Conservation (phyloP, 2,329 filamentous ascomycete genomes). For the Alternaria tenuissima region DNA sequence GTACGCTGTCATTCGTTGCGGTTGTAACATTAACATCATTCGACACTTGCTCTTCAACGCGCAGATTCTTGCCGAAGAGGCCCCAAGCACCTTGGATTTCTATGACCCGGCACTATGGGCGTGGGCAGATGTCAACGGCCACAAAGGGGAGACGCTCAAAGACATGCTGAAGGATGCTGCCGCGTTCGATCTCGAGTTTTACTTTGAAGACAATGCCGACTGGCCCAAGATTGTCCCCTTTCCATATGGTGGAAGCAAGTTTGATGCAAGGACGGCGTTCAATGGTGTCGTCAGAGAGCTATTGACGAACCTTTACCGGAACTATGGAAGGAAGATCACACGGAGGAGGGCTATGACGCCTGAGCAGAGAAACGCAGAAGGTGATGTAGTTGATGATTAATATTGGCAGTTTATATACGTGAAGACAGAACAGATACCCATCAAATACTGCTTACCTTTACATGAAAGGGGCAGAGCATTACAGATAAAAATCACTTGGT, state of each 20-base stretch:
- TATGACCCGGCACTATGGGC: constrained; percentile 45
- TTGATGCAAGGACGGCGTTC: constrained; percentile 40
- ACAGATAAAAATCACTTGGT: not conserved
- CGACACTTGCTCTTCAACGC: constrained; percentile 48
- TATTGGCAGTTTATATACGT: not conserved
- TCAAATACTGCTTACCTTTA: not conserved
- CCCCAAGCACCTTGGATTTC: constrained; percentile 39
- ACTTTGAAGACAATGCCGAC: constrained; percentile 38
- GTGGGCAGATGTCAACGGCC: constrained; percentile 43
- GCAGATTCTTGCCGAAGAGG: constrained; percentile 36
- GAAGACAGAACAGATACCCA: not conserved
- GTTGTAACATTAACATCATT: constrained; percentile 39
- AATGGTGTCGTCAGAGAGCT: constrained; percentile 37
- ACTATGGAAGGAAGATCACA: constrained; percentile 46
- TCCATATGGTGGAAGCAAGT: constrained; percentile 45
- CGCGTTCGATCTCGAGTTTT: constrained; percentile 45
- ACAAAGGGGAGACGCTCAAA: constrained; percentile 39
- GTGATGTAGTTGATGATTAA: constrained; percentile 6
- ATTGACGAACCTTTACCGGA: constrained; percentile 41
- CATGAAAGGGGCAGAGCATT: not conserved
- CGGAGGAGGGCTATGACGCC: constrained; percentile 15
- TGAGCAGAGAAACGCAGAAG: constrained; percentile 6
- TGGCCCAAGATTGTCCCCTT: constrained; percentile 44
- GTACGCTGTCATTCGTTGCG: constrained; percentile 41
- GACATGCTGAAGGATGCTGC: constrained; percentile 43